Conservation (phyloP, 768 basidiomycete species). For the Lactifluus echinatus region DNA sequence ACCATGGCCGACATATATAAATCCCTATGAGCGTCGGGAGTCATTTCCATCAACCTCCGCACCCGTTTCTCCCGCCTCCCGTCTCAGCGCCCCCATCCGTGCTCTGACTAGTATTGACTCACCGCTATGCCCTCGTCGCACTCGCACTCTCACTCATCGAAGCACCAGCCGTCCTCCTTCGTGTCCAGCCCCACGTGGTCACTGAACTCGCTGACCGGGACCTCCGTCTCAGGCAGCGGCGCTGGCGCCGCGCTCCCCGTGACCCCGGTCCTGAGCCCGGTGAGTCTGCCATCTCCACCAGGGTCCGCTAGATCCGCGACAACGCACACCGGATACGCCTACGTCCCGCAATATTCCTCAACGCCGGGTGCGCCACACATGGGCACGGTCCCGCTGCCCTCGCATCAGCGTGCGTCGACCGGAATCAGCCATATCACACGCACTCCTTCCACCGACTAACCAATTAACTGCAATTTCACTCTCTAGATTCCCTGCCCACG, state of each 20-base stretch:
- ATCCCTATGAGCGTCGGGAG: background rate
- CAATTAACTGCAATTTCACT: background rate
- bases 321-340: slow-evolving; percentile 1
- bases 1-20: slow-evolving; percentile 7
- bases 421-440: no score
- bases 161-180: slow-evolving; percentile 8
- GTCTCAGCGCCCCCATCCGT: background rate
- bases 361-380: slow-evolving; percentile 19
- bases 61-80: background rate
- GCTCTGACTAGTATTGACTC: slow-evolving; percentile 13
- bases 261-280: slow-evolving; percentile 12
- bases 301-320: slow-evolving; percentile 8
- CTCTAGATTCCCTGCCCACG: slow-evolving; percentile 9
- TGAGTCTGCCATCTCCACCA: slow-evolving; percentile 14
- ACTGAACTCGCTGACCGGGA: slow-evolving; percentile 12
- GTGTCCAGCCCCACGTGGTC: slow-evolving; percentile 18
- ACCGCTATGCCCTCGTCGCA: slow-evolving; percentile 4
- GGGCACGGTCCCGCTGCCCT: slow-evolving; percentile 14
- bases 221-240: slow-evolving; percentile 2
- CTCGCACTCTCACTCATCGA: slow-evolving; percentile 12
- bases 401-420: slow-evolving; percentile 3
- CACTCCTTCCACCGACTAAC: background rate
- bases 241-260: background rate
- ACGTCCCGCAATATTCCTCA: background rate
- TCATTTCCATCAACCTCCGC: background rate